These are phyloP conservation scores for Leccinum griseonigrum DNA, from an alignment of 1,284 basidiomycete genomes.

Conservation along the genomic window DNA sequence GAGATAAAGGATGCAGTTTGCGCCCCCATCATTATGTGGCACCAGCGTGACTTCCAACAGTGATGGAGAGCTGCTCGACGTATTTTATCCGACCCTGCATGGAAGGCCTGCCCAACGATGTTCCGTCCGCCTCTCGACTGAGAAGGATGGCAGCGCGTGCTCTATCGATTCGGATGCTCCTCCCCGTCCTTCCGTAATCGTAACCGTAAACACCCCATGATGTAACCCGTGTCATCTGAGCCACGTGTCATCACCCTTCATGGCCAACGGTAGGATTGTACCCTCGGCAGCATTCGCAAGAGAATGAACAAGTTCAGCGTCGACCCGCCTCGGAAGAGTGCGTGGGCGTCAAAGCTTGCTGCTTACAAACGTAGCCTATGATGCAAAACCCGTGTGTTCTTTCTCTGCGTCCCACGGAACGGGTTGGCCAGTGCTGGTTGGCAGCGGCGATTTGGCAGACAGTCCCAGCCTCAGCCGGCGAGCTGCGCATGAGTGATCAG, in stretches of 20 bases:
- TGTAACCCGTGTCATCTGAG: not conserved
- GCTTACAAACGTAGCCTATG: conserved; percentile 13
- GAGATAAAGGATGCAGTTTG: not conserved
- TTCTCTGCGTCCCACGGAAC: not conserved
- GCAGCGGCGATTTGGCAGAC: not conserved
- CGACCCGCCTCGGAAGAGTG: not conserved
- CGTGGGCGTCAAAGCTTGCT: conserved; percentile 13
- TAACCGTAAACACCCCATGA: not conserved
- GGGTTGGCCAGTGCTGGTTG: not conserved
- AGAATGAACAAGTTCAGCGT: conserved; percentile 17
- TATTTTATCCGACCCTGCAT: conserved; percentile 18
- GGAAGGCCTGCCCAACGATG: conserved; percentile 6
- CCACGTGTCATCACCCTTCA: not conserved
- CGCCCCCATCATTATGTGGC: not conserved
- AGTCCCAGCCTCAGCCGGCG: not conserved
- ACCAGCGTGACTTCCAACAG: not conserved
- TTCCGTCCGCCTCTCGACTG: not conserved
- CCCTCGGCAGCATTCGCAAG: conserved; percentile 16
- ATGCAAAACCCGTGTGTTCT: not conserved
- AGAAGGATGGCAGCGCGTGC: conserved; percentile 8
- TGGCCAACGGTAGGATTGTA: not conserved
- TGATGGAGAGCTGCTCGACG: not conserved
- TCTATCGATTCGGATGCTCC: conserved; percentile 4
- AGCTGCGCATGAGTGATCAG: conserved; percentile 1
- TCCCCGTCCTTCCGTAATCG: conserved; percentile 5